Percentiles rank a stretch among this genome's conserved stretches.
phyloP scores from a whole-genome alignment of 306 rosid genomes.

The Cucurbita argyrosperma region DNA sequence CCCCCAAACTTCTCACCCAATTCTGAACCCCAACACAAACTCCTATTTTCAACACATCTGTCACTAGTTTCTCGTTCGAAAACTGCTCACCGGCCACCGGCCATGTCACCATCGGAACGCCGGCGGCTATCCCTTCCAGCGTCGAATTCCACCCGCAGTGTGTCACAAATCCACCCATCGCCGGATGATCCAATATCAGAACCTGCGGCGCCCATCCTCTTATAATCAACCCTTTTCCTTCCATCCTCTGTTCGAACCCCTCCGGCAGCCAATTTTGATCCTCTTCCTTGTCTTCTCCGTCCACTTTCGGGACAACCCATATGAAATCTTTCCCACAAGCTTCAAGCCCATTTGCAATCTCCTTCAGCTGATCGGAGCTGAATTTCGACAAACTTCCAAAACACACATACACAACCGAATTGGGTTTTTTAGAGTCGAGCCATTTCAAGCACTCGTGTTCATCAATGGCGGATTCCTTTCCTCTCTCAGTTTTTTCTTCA shows the following conservation, averaged over 20 bases:
- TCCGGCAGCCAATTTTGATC: slow-evolving; percentile 15
- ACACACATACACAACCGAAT: slow-evolving; percentile 22
- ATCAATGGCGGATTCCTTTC: slow-evolving; percentile 7
- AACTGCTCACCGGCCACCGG: slow-evolving; percentile 66
- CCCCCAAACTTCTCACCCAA: slow-evolving; percentile 31
- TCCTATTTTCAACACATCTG: slow-evolving; percentile 34
- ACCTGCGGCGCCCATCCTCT: slow-evolving; percentile 39
- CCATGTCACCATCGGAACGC: slow-evolving; percentile 62
- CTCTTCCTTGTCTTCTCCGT: not conserved
- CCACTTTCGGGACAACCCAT: slow-evolving; percentile 23
- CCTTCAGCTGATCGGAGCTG: slow-evolving; percentile 12
- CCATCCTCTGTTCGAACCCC: slow-evolving; percentile 18
- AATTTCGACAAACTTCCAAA: slow-evolving; percentile 22
- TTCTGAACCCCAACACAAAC: slow-evolving; percentile 42
- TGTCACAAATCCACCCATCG: slow-evolving; percentile 53
- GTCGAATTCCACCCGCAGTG: slow-evolving; percentile 81
- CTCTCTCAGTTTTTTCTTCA: slow-evolving; percentile 11
- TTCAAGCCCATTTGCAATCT: slow-evolving; percentile 23
- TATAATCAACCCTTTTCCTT: slow-evolving; percentile 19
- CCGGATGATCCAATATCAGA: slow-evolving; percentile 36
- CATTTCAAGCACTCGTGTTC: slow-evolving; percentile 20
- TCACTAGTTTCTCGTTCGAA: slow-evolving; percentile 50
- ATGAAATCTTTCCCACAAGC: slow-evolving; percentile 18
- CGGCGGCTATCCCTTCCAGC: slow-evolving; percentile 36
- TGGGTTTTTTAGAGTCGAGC: slow-evolving; percentile 11